These are phyloP conservation scores for Falciphora oryzae DNA, from an alignment of 2,329 filamentous ascomycete species.

Conservation along the genomic window DNA sequence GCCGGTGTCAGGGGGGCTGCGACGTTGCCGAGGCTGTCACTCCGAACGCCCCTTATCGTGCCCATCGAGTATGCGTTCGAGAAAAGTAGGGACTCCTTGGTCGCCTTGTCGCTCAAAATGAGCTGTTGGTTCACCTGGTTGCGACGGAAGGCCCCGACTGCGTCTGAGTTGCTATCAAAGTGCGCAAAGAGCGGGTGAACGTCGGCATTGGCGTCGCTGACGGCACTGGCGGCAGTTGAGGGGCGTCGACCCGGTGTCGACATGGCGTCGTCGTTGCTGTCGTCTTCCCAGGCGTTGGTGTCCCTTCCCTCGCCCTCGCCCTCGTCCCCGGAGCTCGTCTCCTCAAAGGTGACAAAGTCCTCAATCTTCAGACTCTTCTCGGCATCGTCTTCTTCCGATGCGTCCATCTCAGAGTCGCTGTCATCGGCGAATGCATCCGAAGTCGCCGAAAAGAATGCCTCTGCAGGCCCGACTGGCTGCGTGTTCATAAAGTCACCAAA, in stretches of 20 bases:
- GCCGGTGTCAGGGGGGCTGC: constrained; percentile 63
- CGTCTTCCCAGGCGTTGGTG: constrained; percentile 37
- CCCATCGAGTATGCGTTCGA: constrained; percentile 55
- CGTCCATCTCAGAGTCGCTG: constrained; percentile 34
- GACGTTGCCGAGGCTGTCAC: constrained; percentile 59
- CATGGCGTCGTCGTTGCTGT: constrained; percentile 41
- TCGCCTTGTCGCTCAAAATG: constrained; percentile 54
- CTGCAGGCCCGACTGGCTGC: constrained; percentile 65
- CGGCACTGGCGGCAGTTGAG: constrained; percentile 35
- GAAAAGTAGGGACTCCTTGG: constrained; percentile 57
- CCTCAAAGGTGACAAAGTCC: constrained; percentile 68
- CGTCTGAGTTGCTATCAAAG: constrained; percentile 59
- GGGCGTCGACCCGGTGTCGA: constrained; percentile 44
- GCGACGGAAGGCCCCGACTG: constrained; percentile 73
- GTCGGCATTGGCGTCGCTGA: constrained; percentile 37
- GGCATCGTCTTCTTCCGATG: constrained; percentile 58
- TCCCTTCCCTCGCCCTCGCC: constrained; percentile 48
- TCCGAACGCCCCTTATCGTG: constrained; percentile 57
- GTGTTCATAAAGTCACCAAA: constrained; percentile 54
- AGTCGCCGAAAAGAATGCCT: constrained; percentile 64
- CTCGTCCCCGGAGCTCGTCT: constrained; percentile 35
- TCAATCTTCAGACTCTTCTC: constrained; percentile 61
- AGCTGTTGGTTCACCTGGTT: constrained; percentile 59
- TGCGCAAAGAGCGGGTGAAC: constrained; percentile 54
- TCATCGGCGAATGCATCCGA: constrained; percentile 52